Evolutionary conservation across 495 filamentous ascomycete genomes (phyloP), one percentile per base, ranked within the genome.

Genomic region (Lophiostoma macrostomum): DNA sequence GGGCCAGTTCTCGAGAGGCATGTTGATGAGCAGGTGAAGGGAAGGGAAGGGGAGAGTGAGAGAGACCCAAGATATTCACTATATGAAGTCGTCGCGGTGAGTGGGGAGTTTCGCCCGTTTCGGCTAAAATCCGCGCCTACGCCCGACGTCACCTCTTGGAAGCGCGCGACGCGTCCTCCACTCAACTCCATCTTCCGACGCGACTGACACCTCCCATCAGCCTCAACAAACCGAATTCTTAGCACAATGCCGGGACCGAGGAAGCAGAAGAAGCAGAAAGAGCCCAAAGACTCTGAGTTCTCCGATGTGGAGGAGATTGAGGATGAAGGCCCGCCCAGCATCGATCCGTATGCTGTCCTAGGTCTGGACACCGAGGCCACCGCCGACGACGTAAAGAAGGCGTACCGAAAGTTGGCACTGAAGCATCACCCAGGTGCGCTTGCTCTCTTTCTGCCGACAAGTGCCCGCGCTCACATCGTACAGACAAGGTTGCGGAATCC

Each of bases 401-500:
- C 72, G 5, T 75, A 75, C 54, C 68, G 71, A 35, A 71, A 69
- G 48, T 56, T 56, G 5, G 72, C 72, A 16, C 62, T 75, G 32
- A 63, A 61, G 38, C 50, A 71, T 58, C 72, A 75, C 61, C 72
- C 72, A 39, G 69, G 68, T 67, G 56, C 40, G 28, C 19, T 11
- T 27, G 35, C 20, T 19, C 5, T 14, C 3, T 34, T 41, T 34
- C 3, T n/a, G n/a, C 24, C 5, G 24, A 14, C 19, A 18, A 34
- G 1, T 16, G 29, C 22, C 18, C 13, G 3, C 32, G 11, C 50
- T 55, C 38, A 36, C 24, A 6, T 45, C 8, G 11, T 12, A 16
- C 60, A 85, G 91, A 95, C 75, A 95, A 96, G 67, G 86, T 81
- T 13, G 42, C 78, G 35, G 71, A 77, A 1, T 75, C 80, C 28